These are phyloP conservation scores for Fusarium pseudocircinatum DNA, from an alignment of 2,329 filamentous ascomycete species.

Conservation along the genomic window DNA sequence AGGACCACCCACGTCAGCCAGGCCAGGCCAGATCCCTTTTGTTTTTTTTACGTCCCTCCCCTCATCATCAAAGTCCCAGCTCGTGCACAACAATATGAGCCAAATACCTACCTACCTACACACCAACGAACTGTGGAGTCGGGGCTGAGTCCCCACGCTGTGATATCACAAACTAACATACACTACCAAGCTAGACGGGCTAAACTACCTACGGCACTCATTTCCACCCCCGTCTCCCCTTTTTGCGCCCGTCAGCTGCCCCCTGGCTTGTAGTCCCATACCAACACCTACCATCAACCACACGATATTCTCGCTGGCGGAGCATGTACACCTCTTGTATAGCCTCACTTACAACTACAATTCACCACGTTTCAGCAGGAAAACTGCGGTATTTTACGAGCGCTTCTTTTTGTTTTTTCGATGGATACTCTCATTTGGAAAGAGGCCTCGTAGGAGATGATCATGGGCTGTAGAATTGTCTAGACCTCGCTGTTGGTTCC, in stretches of 20 bases:
- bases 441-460: conserved; percentile 24
- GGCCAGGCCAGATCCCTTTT: conserved; percentile 23
- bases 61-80: neutral
- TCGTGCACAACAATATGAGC: conserved; percentile 25
- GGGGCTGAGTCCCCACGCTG: conserved; percentile 21
- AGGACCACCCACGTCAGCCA: conserved; percentile 12
- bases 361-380: neutral
- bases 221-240: conserved; percentile 10
- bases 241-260: conserved; percentile 17
- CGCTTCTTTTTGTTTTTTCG: neutral
- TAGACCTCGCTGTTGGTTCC: conserved; percentile 10
- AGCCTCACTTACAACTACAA: conserved; percentile 29
- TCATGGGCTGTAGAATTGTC: conserved; percentile 4
- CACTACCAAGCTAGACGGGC: neutral
- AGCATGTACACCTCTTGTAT: conserved; percentile 31
- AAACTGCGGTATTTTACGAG: conserved; percentile 29
- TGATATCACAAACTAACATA: conserved; percentile 20
- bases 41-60: no score
- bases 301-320: conserved; percentile 26
- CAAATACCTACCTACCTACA: conserved; percentile 20
- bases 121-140: neutral
- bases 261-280: conserved; percentile 29
- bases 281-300: conserved; percentile 23
- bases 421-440: neutral
- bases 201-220: conserved; percentile 1